Conservation (phyloP, 441 rosid species). For the Syzygium syzygioides region DNA sequence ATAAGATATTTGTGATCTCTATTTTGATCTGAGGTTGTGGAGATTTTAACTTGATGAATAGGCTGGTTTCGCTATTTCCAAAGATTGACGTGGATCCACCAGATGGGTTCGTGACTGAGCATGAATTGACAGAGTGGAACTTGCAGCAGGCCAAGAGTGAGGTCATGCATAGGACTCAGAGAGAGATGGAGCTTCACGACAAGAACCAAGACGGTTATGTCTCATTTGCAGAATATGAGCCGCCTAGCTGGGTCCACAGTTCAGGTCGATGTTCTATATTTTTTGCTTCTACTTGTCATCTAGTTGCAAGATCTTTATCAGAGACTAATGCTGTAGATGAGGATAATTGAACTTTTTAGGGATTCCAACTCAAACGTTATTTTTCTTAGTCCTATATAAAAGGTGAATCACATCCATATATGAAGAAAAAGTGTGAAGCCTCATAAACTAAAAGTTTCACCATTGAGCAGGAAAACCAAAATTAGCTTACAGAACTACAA, state of each 20-base stretch:
- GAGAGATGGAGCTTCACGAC: conserved; percentile 90
- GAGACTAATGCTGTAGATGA: neutral
- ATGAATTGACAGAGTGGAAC: conserved; percentile 84
- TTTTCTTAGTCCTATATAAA: neutral
- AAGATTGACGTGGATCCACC: conserved; percentile 77
- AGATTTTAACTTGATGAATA: conserved; percentile 13
- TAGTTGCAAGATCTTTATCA: neutral
- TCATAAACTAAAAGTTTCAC: neutral
- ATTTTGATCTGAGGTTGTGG: neutral
- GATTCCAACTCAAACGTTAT: neutral
- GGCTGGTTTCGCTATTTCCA: conserved; percentile 79
- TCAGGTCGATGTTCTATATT: conserved; percentile 33
- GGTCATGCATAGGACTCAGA: conserved; percentile 66
- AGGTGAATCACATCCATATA: neutral
- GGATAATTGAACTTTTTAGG: neutral
- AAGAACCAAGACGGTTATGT: conserved; percentile 71
- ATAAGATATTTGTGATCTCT: neutral
- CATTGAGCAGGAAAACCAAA: neutral
- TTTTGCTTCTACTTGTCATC: neutral
- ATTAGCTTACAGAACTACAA: neutral
- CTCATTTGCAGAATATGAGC: conserved; percentile 80
- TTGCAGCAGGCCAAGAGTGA: conserved; percentile 62
- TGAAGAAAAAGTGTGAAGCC: neutral
- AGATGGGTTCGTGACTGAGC: conserved; percentile 68
- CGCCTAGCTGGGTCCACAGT: conserved; percentile 79